Evolutionary conservation across 1,139 yeast species (phyloP).

Genomic region (Saccharomyces hybrid): DNA sequence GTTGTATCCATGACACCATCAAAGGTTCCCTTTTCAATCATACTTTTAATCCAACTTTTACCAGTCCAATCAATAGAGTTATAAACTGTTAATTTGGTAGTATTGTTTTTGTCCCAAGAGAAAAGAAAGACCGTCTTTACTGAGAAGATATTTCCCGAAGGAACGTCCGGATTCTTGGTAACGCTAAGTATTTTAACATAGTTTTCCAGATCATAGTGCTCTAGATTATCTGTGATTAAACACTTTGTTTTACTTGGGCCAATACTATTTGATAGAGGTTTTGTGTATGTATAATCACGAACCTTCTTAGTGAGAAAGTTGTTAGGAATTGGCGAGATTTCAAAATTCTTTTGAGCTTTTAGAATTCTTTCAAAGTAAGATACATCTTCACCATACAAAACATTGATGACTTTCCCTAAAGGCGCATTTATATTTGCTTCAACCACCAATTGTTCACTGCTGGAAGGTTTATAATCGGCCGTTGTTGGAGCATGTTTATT

Average conservation of each 20-base stretch:
- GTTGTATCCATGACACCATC: constrained; percentile 57
- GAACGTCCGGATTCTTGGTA: constrained; percentile 88
- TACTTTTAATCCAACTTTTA: constrained; percentile 41
- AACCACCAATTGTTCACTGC: constrained; percentile 55
- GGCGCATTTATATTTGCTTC: constrained; percentile 69
- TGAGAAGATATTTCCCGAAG: constrained; percentile 76
- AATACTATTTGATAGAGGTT: constrained; percentile 74
- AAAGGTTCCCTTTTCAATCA: constrained; percentile 56
- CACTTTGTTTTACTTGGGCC: constrained; percentile 94
- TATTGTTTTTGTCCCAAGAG: constrained; percentile 70
- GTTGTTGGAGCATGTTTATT: constrained; percentile 49
- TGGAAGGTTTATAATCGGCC: constrained; percentile 42
- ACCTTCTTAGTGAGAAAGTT: constrained; percentile 34
- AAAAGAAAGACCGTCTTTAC: constrained; percentile 53
- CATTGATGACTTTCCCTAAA: constrained; percentile 58
- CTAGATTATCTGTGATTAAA: constrained; percentile 59
- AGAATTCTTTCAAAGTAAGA: constrained; percentile 44
- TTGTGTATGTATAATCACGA: constrained; percentile 62
- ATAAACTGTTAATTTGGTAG: constrained; percentile 60
- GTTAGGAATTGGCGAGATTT: constrained; percentile 51
- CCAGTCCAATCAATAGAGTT: constrained; percentile 71
- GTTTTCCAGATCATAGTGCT: constrained; percentile 50
- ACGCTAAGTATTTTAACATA: constrained; percentile 55
- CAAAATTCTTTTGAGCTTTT: constrained; percentile 63
- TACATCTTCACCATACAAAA: constrained; percentile 69